phyloP scores from a whole-genome alignment of 805 yeast species.

The Candida anglica region DNA sequence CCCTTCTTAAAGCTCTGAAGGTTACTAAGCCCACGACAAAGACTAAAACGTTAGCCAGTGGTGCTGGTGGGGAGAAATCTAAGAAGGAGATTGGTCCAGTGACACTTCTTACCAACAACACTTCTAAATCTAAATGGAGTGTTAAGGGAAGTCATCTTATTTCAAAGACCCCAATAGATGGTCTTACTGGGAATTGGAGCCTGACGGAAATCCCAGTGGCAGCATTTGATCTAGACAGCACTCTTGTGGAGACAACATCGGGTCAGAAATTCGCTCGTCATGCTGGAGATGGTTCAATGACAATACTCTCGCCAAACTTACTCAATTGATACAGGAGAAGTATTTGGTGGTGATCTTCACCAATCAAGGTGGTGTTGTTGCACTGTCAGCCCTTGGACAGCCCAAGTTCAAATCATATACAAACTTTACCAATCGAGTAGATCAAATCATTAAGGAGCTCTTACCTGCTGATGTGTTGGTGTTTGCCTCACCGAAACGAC shows the following conservation, averaged over 20 bases:
- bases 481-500: conserved; percentile 62
- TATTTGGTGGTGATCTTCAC: conserved; percentile 67
- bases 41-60: no score
- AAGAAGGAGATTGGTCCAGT: no score
- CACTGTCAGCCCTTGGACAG: no score
- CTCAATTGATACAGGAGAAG: conserved; percentile 14
- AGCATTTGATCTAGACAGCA: conserved; percentile 84
- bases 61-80: no score
- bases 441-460: conserved; percentile 29
- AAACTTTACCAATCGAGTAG: conserved; percentile 41
- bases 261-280: conserved; percentile 55
- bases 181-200: no score
- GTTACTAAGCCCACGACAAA: conserved; percentile 2
- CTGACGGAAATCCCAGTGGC: no score
- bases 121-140: conserved; percentile 12
- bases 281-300: conserved; percentile 61
- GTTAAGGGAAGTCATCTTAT: conserved; percentile 41
- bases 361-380: conserved; percentile 74
- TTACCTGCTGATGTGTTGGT: conserved; percentile 32
- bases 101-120: no score
- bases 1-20: conserved; percentile 8
- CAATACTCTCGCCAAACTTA: conserved; percentile 18
- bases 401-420: conserved; percentile 26
- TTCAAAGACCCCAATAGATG: no score
- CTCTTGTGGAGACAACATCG: conserved; percentile 64